These are phyloP conservation scores for Marchantia paleacea DNA, from an alignment of 225 moss, liverwort and hornwort genomes.

Conservation along the genomic window DNA sequence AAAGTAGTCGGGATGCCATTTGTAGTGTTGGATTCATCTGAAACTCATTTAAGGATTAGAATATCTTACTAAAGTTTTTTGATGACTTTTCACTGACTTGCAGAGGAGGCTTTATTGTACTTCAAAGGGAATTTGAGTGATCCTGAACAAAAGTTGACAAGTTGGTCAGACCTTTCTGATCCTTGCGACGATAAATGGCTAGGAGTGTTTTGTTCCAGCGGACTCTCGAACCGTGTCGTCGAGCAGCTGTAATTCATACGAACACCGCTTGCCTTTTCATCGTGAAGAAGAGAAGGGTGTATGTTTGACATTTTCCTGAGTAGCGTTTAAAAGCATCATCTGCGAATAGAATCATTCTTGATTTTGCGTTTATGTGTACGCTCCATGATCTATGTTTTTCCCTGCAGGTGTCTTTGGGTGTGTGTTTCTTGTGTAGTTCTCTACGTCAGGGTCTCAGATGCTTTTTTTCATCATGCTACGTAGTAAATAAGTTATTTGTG, in stretches of 20 bases:
- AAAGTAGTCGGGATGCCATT: not conserved
- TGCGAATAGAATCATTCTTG: too few relatives aligned
- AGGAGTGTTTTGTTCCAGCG: conserved; percentile 23
- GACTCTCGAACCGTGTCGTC: conserved; percentile 7
- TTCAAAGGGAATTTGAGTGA: conserved; percentile 29
- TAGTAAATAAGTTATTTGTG: too few relatives aligned
- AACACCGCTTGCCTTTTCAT: not conserved
- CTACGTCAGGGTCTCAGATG: too few relatives aligned
- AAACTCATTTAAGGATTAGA: too few relatives aligned
- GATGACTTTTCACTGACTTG: not conserved
- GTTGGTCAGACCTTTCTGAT: conserved; percentile 22
- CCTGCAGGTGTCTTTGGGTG: too few relatives aligned
- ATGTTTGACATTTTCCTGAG: too few relatives aligned
- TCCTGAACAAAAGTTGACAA: conserved; percentile 13
- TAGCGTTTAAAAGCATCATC: too few relatives aligned
- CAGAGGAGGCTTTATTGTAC: conserved; percentile 22
- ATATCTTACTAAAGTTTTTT: not conserved
- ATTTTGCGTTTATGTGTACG: too few relatives aligned
- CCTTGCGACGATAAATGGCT: conserved; percentile 23
- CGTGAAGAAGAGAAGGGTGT: too few relatives aligned
- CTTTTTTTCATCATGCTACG: too few relatives aligned
- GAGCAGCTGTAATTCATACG: conserved; percentile 24
- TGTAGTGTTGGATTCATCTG: not conserved
- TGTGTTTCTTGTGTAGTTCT: too few relatives aligned
- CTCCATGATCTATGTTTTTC: too few relatives aligned